Conservation (phyloP, 371 early-diverging fungal species). For the Lichtheimia ornata region DNA sequence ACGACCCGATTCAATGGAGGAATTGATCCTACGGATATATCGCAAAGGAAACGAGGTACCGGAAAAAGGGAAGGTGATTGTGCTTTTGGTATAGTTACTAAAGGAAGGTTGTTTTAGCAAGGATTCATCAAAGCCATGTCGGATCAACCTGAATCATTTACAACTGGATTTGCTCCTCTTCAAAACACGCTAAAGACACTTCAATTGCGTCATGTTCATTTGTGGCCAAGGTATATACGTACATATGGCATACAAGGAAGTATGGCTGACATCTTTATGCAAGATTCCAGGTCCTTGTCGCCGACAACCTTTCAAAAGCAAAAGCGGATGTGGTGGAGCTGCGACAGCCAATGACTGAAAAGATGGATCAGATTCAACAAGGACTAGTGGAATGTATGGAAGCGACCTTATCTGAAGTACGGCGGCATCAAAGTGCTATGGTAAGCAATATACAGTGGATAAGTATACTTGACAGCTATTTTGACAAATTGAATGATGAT, state of each 20-base stretch:
- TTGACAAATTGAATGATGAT: background rate
- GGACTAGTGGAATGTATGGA: constrained; percentile 86
- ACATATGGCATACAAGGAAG: background rate
- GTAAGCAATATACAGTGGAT: constrained; percentile 23
- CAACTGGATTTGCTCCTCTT: constrained; percentile 78
- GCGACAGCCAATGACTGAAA: constrained; percentile 75
- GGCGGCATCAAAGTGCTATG: constrained; percentile 55
- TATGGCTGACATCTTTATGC: background rate
- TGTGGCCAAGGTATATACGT: constrained; percentile 83
- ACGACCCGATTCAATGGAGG: constrained; percentile 80
- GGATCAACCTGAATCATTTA: constrained; percentile 82
- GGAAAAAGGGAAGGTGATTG: too few species aligned
- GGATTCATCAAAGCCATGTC: constrained; percentile 95
- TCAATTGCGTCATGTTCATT: constrained; percentile 75
- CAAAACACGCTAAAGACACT: constrained; percentile 84
- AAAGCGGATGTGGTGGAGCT: constrained; percentile 76
- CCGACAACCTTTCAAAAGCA: constrained; percentile 58
- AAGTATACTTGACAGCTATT: too few species aligned
- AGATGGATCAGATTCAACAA: constrained; percentile 85
- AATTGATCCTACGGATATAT: constrained; percentile 83
- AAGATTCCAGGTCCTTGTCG: constrained; percentile 76
- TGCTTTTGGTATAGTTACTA: background rate
- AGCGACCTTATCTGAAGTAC: constrained; percentile 77
- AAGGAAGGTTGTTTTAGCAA: constrained; percentile 28
- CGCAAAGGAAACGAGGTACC: constrained; percentile 79